phyloP scores from a whole-genome alignment of 768 basidiomycete species.

The Clitopilus hobsonii region DNA sequence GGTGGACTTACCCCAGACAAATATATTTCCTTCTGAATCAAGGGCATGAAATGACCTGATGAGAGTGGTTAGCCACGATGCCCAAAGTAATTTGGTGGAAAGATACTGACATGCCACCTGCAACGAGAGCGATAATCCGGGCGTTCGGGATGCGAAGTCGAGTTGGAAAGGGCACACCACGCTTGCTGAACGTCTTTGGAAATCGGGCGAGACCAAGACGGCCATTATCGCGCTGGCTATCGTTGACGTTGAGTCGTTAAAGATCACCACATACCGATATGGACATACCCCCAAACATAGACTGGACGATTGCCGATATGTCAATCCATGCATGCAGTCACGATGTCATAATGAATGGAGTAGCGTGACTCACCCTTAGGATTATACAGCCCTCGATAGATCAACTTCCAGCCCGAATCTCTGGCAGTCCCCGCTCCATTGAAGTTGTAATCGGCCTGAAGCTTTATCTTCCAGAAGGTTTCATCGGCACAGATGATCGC shows the following conservation, averaged over 20 bases:
- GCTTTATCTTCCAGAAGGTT: slow-evolving; percentile 72
- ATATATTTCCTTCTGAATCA: slow-evolving; percentile 66
- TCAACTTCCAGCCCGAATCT: slow-evolving; percentile 71
- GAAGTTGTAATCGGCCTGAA: slow-evolving; percentile 75
- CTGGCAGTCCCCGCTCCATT: slow-evolving; percentile 67
- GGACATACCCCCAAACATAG: slow-evolving; percentile 47
- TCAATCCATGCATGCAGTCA: slow-evolving; percentile 1
- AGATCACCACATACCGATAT: slow-evolving; percentile 4
- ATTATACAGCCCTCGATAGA: slow-evolving; percentile 66
- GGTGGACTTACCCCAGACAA: slow-evolving; percentile 70
- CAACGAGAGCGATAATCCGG: slow-evolving; percentile 67
- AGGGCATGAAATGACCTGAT: slow-evolving; percentile 83
- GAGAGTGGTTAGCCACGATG: background rate
- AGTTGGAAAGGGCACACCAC: slow-evolving; percentile 58
- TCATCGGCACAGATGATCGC: slow-evolving; percentile 61
- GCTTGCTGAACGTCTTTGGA: slow-evolving; percentile 23
- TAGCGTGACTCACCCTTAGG: slow-evolving; percentile 54
- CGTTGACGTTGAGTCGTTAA: slow-evolving; percentile 2
- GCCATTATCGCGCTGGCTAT: slow-evolving; percentile 57
- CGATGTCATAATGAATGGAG: background rate
- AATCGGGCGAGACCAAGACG: slow-evolving; percentile 52
- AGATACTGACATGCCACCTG: slow-evolving; percentile 72
- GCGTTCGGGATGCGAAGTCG: slow-evolving; percentile 55
- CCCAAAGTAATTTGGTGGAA: background rate
- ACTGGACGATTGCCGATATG: slow-evolving; percentile 22